Conservation (phyloP, 768 basidiomycete species). For the Mycena amicta region DNA sequence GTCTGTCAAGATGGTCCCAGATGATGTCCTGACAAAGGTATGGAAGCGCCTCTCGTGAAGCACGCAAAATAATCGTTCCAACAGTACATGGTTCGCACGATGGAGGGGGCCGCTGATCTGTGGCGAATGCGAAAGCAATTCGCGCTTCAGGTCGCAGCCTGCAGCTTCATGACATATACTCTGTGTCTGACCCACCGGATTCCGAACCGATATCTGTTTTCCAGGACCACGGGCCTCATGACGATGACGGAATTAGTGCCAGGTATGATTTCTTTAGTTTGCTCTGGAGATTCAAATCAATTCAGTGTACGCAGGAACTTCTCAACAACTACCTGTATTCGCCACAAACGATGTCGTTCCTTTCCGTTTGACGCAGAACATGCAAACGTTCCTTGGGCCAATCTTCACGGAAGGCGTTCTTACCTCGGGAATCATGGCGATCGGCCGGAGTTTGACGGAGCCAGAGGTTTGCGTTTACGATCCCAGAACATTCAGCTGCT, state of each 20-base stretch:
- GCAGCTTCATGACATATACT: constrained; percentile 90
- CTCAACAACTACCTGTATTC: constrained; percentile 58
- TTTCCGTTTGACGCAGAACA: constrained; percentile 95
- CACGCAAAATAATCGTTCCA: too few relatives aligned
- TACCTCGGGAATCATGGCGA: constrained; percentile 85
- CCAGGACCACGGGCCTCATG: constrained; percentile 85
- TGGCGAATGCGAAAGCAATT: constrained; percentile 99
- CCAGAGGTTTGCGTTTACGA: constrained; percentile 67
- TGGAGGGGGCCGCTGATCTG: constrained; percentile 80
- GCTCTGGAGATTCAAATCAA: not conserved
- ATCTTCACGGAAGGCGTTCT: constrained; percentile 89
- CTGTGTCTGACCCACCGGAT: constrained; percentile 82
- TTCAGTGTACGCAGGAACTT: constrained; percentile 36
- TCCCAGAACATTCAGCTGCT: constrained; percentile 1
- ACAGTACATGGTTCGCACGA: constrained; percentile 90
- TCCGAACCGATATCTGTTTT: constrained; percentile 85
- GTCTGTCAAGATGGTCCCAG: constrained; percentile 83
- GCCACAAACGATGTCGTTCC: constrained; percentile 86
- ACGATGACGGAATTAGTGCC: constrained; percentile 93
- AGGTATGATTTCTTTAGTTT: constrained; percentile 48
- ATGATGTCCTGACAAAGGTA: constrained; percentile 83
- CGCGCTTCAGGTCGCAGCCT: constrained; percentile 83
- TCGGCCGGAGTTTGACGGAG: constrained; percentile 86
- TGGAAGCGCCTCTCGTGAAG: constrained; percentile 31
- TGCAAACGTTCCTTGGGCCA: constrained; percentile 91